Base-by-base conservation (phyloP, 495 filamentous ascomycete genomes). In the Penicillium salamii region DNA sequence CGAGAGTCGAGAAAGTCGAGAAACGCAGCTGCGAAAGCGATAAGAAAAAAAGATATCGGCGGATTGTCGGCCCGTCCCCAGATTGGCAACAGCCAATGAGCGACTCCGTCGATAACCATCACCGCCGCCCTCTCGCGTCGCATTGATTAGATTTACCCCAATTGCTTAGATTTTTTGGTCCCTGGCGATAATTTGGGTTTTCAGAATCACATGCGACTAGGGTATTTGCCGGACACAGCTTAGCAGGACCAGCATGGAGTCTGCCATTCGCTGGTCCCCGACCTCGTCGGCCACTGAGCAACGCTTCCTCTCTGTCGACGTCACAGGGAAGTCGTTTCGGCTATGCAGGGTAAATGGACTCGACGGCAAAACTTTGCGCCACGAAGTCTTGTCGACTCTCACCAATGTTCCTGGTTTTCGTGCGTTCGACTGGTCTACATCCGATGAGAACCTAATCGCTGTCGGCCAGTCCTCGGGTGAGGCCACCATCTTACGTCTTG, bases 371-470 rank as follows among this genome's bases (percentile, higher is more conserved):
- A 65, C 64, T 6, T 73, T 95, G 31, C 75, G 84, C 28, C 89
- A 86, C 72, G 74, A 85, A 48, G 80, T 82, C 39, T 57, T 90
- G 2, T 81, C 84, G 7, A 87, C 86, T 31, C 83, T 90, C 54
- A 80, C 82, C 53, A 89, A 91, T 57, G 80, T 97, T 14, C 91
- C 91, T n/a, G 76, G 81, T 7, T 85, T 95, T 59, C 90, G 85
- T 42, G 90, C 91, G 21, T 97, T 95, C 69, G 93, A 97, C 72
- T 97, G 95, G 93, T 96, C 95, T 0, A 85, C 89, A 8, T 75
- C 78, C 14, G 76, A 89, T 53, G 81, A 82, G 66, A 84, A 84
- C 40, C 74, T 97, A 34, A 81, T 97, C 34, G 90, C 87, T 21
- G 82, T 97, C 13, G 93, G 93, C 21, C 87, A 89, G 55, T 79